Percentiles rank a stretch among this genome's conserved stretches.
phyloP scores from a whole-genome alignment of 208 protist genomes.

The Wallacemonas sp. region DNA sequence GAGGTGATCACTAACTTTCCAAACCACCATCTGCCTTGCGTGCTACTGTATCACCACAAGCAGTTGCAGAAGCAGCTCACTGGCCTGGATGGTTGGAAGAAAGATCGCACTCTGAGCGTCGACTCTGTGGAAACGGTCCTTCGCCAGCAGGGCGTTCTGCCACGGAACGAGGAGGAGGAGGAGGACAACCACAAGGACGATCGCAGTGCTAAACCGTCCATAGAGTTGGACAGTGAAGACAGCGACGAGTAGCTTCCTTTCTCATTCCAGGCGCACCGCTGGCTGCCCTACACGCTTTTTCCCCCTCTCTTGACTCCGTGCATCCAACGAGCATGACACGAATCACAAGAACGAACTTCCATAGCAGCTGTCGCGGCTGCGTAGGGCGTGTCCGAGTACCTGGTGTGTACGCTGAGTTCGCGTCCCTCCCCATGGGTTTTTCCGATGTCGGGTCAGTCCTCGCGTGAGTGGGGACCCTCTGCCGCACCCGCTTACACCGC shows the following conservation, averaged over 20 bases:
- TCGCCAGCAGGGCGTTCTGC: slow-evolving; percentile 38
- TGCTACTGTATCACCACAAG: slow-evolving; percentile 76
- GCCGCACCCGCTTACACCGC: too few relatives aligned
- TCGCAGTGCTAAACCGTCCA: not conserved
- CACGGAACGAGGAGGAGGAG: slow-evolving; percentile 31
- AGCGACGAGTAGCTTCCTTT: not conserved
- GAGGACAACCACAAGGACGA: slow-evolving; percentile 10
- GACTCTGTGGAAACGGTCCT: slow-evolving; percentile 52
- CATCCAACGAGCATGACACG: too few relatives aligned
- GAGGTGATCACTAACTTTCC: slow-evolving; percentile 84
- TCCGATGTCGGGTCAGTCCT: too few relatives aligned
- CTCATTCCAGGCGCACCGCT: not conserved
- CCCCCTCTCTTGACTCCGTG: too few relatives aligned
- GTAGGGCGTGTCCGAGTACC: too few relatives aligned
- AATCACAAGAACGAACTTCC: too few relatives aligned
- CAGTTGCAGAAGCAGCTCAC: slow-evolving; percentile 69
- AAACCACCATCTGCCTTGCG: slow-evolving; percentile 72
- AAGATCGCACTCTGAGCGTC: slow-evolving; percentile 32
- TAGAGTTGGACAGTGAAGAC: not conserved
- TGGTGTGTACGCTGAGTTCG: too few relatives aligned
- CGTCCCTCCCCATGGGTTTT: too few relatives aligned
- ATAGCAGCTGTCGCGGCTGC: too few relatives aligned
- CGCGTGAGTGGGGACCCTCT: too few relatives aligned
- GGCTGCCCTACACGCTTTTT: too few relatives aligned
- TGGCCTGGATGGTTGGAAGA: slow-evolving; percentile 58